These are phyloP conservation scores for Alternaria brassicae DNA, from an alignment of 2,329 filamentous ascomycete species.

Conservation along the genomic window DNA sequence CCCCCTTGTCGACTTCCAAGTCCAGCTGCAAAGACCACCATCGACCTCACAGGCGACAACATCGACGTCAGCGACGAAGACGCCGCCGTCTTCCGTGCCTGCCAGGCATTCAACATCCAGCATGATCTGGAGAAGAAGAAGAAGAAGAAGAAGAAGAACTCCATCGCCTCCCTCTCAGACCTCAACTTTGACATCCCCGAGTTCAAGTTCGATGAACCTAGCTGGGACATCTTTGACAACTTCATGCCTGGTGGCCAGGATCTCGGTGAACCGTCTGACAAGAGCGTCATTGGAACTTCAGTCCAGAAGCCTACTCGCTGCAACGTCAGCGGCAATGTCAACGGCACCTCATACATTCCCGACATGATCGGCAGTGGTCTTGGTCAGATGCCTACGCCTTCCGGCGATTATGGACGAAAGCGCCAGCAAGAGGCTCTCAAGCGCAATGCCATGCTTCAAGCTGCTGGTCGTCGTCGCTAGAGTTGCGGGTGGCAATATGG, in stretches of 20 bases:
- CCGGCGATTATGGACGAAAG: constrained; percentile 7
- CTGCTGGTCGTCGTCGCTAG: constrained; percentile 16
- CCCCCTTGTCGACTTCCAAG: background rate
- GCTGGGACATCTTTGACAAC: background rate
- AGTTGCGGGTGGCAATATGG: background rate
- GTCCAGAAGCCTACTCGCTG: background rate
- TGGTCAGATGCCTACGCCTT: constrained; percentile 3
- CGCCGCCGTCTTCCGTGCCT: background rate
- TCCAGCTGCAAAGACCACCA: background rate
- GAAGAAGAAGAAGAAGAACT: background rate
- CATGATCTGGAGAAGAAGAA: background rate
- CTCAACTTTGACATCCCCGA: background rate
- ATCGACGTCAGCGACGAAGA: background rate
- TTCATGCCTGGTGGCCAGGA: background rate
- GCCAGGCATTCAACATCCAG: background rate
- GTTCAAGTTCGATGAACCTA: background rate
- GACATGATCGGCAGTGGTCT: background rate
- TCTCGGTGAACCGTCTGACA: constrained; percentile 1
- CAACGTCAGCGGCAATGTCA: constrained; percentile 1
- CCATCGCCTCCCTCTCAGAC: background rate
- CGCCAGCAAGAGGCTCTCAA: constrained; percentile 30
- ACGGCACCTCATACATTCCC: background rate
- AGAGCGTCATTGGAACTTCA: background rate
- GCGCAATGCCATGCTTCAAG: constrained; percentile 17
- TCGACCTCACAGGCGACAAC: background rate